Evolutionary conservation across 768 basidiomycete species (phyloP).

Genomic region (Suillus placidus): DNA sequence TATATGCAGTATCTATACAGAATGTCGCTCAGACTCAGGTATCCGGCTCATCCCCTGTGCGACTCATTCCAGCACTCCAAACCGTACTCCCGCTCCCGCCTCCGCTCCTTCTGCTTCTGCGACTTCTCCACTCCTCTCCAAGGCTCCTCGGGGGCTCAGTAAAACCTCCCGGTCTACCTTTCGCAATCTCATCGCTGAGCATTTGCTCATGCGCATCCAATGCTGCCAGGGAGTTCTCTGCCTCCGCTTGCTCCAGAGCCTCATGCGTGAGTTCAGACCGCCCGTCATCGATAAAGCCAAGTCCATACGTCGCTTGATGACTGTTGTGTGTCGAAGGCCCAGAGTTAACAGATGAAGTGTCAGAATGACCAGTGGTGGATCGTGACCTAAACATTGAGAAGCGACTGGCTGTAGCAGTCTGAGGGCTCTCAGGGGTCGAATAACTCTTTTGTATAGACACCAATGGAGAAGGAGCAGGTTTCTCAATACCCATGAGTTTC

Average conservation of each 20-base stretch:
- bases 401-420: conserved; percentile 41
- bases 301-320: conserved; percentile 31
- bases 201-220: conserved; percentile 78
- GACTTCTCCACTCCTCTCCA: conserved; percentile 58
- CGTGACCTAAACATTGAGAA: conserved; percentile 74
- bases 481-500: conserved; percentile 90
- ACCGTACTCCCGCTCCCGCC: conserved; percentile 79
- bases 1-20: conserved; percentile 22
- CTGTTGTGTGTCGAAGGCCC: conserved; percentile 40
- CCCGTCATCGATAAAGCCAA: conserved; percentile 30
- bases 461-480: conserved; percentile 51
- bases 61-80: conserved; percentile 86
- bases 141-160: conserved; percentile 61
- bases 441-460: conserved; percentile 41
- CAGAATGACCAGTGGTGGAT: conserved; percentile 46
- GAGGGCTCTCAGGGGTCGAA: conserved; percentile 39
- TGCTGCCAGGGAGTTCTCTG: conserved; percentile 72
- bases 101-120: conserved; percentile 49
- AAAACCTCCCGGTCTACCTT: conserved; percentile 73
- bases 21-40: conserved; percentile 23
- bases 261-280: conserved; percentile 64
- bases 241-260: conserved; percentile 78
- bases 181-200: conserved; percentile 74
- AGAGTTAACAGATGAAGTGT: conserved; percentile 53
- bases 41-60: conserved; percentile 50